Evolutionary conservation across 805 yeast species (phyloP), one percentile per base, ranked within the genome.

Genomic region (Saturnispora zaruensis): DNA sequence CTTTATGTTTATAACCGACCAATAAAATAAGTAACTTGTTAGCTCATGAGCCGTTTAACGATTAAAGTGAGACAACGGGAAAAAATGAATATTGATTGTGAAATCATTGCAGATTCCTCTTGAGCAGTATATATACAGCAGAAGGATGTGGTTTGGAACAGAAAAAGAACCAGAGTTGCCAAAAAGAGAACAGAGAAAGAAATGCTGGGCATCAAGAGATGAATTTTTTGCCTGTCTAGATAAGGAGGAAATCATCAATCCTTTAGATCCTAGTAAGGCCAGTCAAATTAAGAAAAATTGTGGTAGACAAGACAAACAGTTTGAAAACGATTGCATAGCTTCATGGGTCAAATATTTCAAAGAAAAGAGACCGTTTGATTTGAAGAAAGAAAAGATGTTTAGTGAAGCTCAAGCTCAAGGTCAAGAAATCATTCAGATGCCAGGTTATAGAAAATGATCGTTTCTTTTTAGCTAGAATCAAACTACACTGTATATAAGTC

Each of bases 141-240:
- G 24, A 16, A 36, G 30, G 7, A 45, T 30, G 41, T 46, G 49
- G 44, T 26, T 40, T 41, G 46, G 46, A 24, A 50, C 44, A 44
- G 46, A 26, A 36, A 55, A 61, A 44, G 60, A 65, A 26, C 63
- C 63, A 41, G 72, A 68, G 33, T 66, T 73, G 51, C 74, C 74
- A 33, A 78, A 79, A 61, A 79, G 90, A 59, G 68, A 78, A 25
- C 78, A 81, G 56, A 77, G 98, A 56, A 75, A 79, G 61, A 70
- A 73, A 52, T 91, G 99, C 70, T 93, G 98, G 98, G 91, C 82
- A 46, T 73, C 91, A 6, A 77, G 99, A 52, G 99, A 91, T 60
- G 58, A 59, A 38, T 89, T 77, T 62, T 87, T 87, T 59, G 74
- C 67, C 7, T 91, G 99, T 64, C 72, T 91, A 45, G 87, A 84